phyloP scores from a whole-genome alignment of 2,329 filamentous ascomycete species.

The Furcasterigmium furcatum region DNA sequence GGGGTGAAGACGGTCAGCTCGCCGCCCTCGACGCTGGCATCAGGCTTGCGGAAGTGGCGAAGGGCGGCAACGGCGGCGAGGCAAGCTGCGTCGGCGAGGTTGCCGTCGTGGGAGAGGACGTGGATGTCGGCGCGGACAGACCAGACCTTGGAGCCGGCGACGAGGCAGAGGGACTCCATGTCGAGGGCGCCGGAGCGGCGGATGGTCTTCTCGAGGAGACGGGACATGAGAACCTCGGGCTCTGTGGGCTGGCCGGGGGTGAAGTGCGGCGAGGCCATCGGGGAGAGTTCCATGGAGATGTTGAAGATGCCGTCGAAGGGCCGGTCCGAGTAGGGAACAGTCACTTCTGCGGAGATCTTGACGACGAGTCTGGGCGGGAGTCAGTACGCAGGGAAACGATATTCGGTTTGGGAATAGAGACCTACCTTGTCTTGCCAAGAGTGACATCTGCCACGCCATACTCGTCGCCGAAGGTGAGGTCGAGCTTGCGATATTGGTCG shows the following conservation, averaged over 20 bases:
- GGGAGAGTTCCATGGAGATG: constrained; percentile 85
- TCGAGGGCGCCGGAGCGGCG: constrained; percentile 89
- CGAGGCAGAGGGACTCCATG: constrained; percentile 91
- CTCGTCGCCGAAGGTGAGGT: constrained; percentile 82
- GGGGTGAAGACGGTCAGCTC: constrained; percentile 79
- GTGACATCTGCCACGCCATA: constrained; percentile 86
- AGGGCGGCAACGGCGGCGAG: constrained; percentile 84
- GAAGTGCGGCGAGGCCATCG: constrained; percentile 88
- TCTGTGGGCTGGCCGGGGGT: constrained; percentile 82
- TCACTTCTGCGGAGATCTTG: constrained; percentile 84
- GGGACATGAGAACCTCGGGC: constrained; percentile 79
- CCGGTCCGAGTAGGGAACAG: constrained; percentile 79
- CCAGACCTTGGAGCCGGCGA: constrained; percentile 90
- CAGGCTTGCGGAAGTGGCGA: constrained; percentile 86
- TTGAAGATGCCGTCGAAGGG: constrained; percentile 95
- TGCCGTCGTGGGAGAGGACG: constrained; percentile 86
- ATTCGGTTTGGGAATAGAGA: too few species aligned
- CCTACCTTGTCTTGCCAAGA: constrained; percentile 84
- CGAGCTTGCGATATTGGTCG: constrained; percentile 75
- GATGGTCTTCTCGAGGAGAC: constrained; percentile 89
- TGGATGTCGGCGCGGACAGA: constrained; percentile 88
- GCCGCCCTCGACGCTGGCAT: constrained; percentile 83
- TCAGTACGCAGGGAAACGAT: not conserved
- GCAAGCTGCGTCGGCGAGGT: constrained; percentile 81
- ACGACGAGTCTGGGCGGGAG: constrained; percentile 68